A percentile compares a stretch with the other conserved stretches of the same genome.
These are phyloP conservation scores for Aquanectria penicillioides DNA, from an alignment of 2,329 filamentous ascomycete species.

Conservation along the genomic window DNA sequence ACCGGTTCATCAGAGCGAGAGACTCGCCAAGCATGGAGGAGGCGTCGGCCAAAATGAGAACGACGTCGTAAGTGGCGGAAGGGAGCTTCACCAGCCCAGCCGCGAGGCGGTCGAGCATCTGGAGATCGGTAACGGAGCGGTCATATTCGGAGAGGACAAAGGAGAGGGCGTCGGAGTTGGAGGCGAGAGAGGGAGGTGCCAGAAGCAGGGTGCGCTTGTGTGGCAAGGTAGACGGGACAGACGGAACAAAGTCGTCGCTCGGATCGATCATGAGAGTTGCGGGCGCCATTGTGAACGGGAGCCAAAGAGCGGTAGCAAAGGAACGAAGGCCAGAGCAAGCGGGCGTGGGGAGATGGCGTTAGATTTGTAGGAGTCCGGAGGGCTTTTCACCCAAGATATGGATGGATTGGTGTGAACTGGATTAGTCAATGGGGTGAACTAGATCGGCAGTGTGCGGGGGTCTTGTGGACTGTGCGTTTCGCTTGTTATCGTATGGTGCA, in stretches of 20 bases:
- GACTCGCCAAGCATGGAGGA: slow-evolving; percentile 75
- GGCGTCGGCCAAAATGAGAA: slow-evolving; percentile 84
- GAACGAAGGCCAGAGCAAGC: slow-evolving; percentile 8
- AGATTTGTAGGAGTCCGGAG: slow-evolving; percentile 33
- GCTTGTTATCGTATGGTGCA: not conserved
- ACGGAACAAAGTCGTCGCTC: slow-evolving; percentile 61
- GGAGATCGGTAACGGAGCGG: slow-evolving; percentile 82
- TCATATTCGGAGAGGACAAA: slow-evolving; percentile 77
- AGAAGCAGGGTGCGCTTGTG: slow-evolving; percentile 78
- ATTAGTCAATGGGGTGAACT: slow-evolving; percentile 41
- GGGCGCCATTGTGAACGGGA: slow-evolving; percentile 56
- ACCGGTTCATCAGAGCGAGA: slow-evolving; percentile 70
- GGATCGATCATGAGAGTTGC: slow-evolving; percentile 65
- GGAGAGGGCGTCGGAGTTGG: slow-evolving; percentile 82
- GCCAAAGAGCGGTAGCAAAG: not conserved
- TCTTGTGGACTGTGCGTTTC: slow-evolving; percentile 29
- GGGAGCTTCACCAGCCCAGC: slow-evolving; percentile 84
- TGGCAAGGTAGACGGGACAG: slow-evolving; percentile 35
- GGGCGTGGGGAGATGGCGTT: slow-evolving; percentile 19
- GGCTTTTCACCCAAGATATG: slow-evolving; percentile 36
- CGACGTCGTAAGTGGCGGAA: slow-evolving; percentile 79
- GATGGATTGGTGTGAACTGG: slow-evolving; percentile 30
- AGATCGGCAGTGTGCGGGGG: slow-evolving; percentile 20
- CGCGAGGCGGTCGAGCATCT: slow-evolving; percentile 96
- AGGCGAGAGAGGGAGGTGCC: slow-evolving; percentile 88